Base-by-base conservation (phyloP, 2,329 filamentous ascomycete species). In the Lecanicillium sp. region DNA sequence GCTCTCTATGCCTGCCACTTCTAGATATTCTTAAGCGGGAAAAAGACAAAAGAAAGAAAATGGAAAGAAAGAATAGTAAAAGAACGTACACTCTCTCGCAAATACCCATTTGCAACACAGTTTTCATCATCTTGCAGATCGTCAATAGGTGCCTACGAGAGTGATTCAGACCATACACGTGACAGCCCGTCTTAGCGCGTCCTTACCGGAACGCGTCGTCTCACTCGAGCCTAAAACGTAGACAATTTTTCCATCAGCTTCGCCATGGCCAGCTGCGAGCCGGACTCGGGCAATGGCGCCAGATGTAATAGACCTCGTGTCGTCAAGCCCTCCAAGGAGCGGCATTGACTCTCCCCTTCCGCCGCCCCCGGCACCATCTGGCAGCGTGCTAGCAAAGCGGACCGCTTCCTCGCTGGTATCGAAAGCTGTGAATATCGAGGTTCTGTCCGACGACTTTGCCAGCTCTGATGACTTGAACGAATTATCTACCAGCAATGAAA, bases 281-380 rank as follows among this genome's bases (percentile, higher is more conserved):
- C 22, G 33, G 30, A 27, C 22, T 27, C 17, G 34, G 13, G 43
- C n/a, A 9, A 62, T 62, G 58, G 48, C 52, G 7, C 45, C 48
- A 3, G 48, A 59, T 11, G 47, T 63, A 20, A 62, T 63, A 38
- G 56, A 62, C 42, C 56, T 63, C 18, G 46, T 61, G 15, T 63
- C 60, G 13, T 63, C 60, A 8, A 63, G 60, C 18, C 59, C 59
- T 5, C 40, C 46, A 6, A 37, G 30, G 22, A 6, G 22, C 11
- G 22, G 11, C 37, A 38, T 9, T 9, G 36, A 30, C n/a, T 40
- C 35, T 19, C 43, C 19, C 3, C 29, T 40, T 28, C 25, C 18
- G 28, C n/a, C 22, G 5, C 16, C 11, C 12, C 19, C 9, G 29
- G 30, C 5, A 29, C 5, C 13, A 17, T n/a, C 13, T 18, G 31